Evolutionary conservation across 257 asterid genomes (phyloP).

Genomic region (Ballota nigra): DNA sequence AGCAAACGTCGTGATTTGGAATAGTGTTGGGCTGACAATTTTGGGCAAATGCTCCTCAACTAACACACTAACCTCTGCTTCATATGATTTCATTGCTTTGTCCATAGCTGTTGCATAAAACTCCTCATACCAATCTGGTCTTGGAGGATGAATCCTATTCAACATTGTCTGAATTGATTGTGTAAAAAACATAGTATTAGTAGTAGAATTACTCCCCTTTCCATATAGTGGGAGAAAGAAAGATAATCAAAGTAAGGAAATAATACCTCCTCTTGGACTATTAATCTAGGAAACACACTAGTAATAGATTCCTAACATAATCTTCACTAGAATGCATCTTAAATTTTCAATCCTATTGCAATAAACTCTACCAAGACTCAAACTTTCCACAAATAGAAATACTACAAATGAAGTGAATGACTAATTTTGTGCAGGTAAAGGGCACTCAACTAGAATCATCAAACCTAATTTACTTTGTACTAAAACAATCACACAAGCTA

Average conservation of each 20-base stretch:
- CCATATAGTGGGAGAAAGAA: too few species aligned
- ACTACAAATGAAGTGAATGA: too few species aligned
- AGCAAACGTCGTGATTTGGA: constrained; percentile 15
- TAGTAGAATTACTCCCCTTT: too few species aligned
- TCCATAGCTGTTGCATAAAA: constrained; percentile 63
- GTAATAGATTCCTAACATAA: too few species aligned
- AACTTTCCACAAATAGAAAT: background rate
- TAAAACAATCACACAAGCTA: background rate
- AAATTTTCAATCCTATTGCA: background rate
- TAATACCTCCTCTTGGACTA: background rate
- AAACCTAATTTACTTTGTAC: background rate
- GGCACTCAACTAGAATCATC: background rate
- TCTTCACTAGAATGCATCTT: background rate
- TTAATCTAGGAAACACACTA: background rate
- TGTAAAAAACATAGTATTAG: background rate
- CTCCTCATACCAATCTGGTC: constrained; percentile 97
- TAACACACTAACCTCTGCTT: constrained; percentile 61
- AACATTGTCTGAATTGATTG: constrained; percentile 48
- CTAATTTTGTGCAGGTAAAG: too few species aligned
- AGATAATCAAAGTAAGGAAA: too few species aligned
- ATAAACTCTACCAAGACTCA: background rate
- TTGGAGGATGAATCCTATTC: constrained; percentile 72
- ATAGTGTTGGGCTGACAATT: background rate
- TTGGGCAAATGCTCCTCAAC: background rate
- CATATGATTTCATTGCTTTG: constrained; percentile 57